Base-by-base conservation (phyloP, 2,329 filamentous ascomycete species). In the Ophiocordyceps australis region DNA sequence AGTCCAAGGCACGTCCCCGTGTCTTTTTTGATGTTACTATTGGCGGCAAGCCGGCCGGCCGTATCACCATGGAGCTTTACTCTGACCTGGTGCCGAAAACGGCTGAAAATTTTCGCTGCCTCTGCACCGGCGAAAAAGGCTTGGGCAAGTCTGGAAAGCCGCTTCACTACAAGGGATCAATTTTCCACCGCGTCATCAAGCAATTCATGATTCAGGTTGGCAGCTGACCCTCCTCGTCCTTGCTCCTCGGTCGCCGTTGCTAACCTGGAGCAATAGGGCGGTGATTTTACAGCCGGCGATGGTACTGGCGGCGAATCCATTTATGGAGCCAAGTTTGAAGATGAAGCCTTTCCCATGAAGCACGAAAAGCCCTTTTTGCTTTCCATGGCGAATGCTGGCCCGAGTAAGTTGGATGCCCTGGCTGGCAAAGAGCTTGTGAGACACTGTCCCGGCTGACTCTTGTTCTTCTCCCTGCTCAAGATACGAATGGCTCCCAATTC, bases 131-230 rank as follows among this genome's bases (percentile, higher is more conserved):
- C 38, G 86, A 95, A 62, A 94, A 93, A 58, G 86, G 86, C 32
- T 40, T 65, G 14, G 80, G 82, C 38, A 79, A 80, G 47, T 55
- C 68, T 17, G 85, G 83, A 48, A 85, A 85, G 56, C 77, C 76
- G 23, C 66, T 98, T 27, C 78, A 81, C 61, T 98, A 82, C 70
- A 94, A 94, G 63, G 78, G 81, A 39, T 91, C 80, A 32, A 62
- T 59, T 40, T 95, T 98, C 64, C 86, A 98, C 62, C 79, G 86
- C 26, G 79, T 98, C 36, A 98, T 98, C 60, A 94, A 94, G 64
- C 70, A 80, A 43, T 98, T 98, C 57, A 95, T 98, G 86, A 89
- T 94, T 45, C 50, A 54, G 42, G 41, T 42, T n/a, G n/a, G n/a
- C n/a, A n/a, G n/a, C n/a, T n/a, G 30, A 13, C 33, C 22, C n/a